Base-by-base conservation (phyloP, 164 flowering plant genomes). In the Dillenia suffruticosa region DNA sequence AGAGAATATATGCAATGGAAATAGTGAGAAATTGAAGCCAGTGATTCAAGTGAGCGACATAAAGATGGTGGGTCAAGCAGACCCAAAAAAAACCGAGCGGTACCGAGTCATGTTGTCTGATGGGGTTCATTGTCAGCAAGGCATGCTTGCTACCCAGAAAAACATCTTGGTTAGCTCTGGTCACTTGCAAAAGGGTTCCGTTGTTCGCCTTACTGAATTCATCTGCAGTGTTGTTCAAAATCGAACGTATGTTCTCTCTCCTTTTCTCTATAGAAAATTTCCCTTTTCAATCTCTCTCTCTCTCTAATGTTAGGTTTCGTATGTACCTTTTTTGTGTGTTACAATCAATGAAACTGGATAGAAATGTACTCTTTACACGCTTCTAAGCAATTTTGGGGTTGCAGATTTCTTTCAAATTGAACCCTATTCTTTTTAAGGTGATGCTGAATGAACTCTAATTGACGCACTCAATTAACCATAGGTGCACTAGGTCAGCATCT, bases 91-190 rank as follows among this genome's bases (percentile, higher is more conserved):
- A 9, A 46, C 55, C 10, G 90, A 86, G 66, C 60, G 99, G 69
- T 91, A 71, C 63, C 72, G 96, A 48, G 15, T 94, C 58, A 9
- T 84, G 61, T 57, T 94, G 3, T 94, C 97, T 2, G 99, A 94
- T 56, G 97, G 97, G 0, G 6, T 57, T 5, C 76, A 77, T 57
- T 14, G 53, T 12, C 89, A 82, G 70, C 97, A 94, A 54, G 90
- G 90, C 12, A 87, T 91, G 97, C 90, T 94, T 11, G 91, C 83
- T 3, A 84, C 92, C 1, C 90, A 88, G 81, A 58, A 55, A 64
- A 89, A 89, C 69, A 72, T 74, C 1, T 61, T 87, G 47, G 88
- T 94, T 44, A 68, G 69, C 15, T 54, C 74, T 0, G 82, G 85
- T 2, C 54, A 12, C 59, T 59, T 91, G 73, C 84, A 81, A 77